phyloP scores from a whole-genome alignment of 2,329 filamentous ascomycete genomes.

The Sporothrix brasiliensis region DNA sequence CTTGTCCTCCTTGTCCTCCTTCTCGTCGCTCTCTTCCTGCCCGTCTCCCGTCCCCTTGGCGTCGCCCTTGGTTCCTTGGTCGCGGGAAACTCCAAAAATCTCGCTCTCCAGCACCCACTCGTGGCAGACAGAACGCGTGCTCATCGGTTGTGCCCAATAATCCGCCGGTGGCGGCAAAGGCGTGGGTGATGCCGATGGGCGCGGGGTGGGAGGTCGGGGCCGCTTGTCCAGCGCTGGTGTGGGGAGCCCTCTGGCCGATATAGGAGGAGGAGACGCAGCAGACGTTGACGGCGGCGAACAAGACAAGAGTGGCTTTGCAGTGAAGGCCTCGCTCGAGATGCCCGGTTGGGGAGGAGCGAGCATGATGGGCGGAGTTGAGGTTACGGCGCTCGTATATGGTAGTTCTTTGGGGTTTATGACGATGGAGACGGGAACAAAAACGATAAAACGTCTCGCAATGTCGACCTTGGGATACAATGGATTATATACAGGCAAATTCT shows the following conservation, averaged over 20 bases:
- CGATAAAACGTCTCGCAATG: too few relatives aligned
- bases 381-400: too few relatives aligned
- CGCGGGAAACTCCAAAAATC: neutral
- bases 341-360: constrained; percentile 2
- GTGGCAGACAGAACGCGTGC: neutral
- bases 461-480: too few relatives aligned
- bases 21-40: neutral
- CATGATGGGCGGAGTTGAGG: neutral
- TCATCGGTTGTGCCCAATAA: too few relatives aligned
- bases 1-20: too few relatives aligned
- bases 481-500: too few relatives aligned
- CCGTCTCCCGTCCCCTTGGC: neutral
- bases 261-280: neutral
- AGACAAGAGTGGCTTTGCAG: neutral
- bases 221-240: neutral
- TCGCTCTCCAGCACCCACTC: constrained; percentile 15
- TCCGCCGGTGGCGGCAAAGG: too few relatives aligned
- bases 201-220: neutral
- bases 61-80: neutral
- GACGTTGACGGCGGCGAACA: neutral
- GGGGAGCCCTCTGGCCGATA: neutral
- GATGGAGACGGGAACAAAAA: too few relatives aligned
- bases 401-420: too few relatives aligned
- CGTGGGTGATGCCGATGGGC: too few relatives aligned
- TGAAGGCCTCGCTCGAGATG: constrained; percentile 10